Evolutionary conservation across 495 filamentous ascomycete species (phyloP).

Genomic region (Lasiosphaeris hirsuta): DNA sequence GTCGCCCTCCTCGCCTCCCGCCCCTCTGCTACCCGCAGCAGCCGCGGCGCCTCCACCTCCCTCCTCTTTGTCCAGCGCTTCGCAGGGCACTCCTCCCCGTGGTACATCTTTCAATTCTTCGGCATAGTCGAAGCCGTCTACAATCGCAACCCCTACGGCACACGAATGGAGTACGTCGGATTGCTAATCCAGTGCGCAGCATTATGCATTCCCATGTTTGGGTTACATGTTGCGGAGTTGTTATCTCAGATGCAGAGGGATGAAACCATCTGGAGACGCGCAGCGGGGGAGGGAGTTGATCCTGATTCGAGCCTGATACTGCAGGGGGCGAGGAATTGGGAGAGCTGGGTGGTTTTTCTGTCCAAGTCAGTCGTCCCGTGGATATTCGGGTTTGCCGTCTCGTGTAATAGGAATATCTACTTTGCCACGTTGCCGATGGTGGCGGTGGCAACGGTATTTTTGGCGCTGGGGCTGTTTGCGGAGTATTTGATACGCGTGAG

Average conservation of each 20-base stretch:
- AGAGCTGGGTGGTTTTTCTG: background rate
- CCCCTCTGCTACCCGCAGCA: background rate
- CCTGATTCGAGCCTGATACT: background rate
- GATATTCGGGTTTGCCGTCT: background rate
- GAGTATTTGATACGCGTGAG: background rate
- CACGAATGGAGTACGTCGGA: background rate
- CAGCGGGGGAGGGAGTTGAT: background rate
- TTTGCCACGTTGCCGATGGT: background rate
- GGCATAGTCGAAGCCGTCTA: background rate
- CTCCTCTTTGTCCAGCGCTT: background rate
- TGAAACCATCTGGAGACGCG: conserved; percentile 3
- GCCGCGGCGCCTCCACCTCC: background rate
- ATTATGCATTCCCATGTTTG: background rate
- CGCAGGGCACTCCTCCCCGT: background rate
- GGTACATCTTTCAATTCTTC: conserved; percentile 6
- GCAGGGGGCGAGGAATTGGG: background rate
- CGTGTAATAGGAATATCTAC: background rate
- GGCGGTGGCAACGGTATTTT: background rate
- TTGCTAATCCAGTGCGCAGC: conserved; percentile 3
- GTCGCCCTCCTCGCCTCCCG: background rate
- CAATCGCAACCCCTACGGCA: background rate
- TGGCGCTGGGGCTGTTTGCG: background rate
- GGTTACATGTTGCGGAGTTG: background rate
- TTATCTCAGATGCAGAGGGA: background rate
- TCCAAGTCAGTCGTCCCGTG: background rate